Conservation (phyloP, 768 basidiomycete species). For the Sarcomyxa edulis region DNA sequence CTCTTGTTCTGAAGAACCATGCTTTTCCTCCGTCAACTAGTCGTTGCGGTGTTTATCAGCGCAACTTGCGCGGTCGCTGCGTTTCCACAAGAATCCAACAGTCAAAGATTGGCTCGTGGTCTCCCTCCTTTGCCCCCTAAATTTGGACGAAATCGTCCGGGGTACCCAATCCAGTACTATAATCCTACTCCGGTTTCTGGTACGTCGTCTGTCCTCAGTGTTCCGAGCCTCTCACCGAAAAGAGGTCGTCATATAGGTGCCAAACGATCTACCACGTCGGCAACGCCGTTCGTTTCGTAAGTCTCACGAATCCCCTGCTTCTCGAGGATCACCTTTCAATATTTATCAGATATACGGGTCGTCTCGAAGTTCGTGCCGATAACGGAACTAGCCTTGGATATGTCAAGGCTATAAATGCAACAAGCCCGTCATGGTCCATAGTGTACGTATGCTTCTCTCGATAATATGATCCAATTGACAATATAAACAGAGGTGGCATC, state of each 20-base stretch:
- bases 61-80: conserved; percentile 12
- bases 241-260: no score
- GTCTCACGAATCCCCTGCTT: not conserved
- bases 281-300: no score
- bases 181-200: conserved; percentile 22
- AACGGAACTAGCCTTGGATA: conserved; percentile 25
- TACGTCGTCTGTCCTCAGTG: no score
- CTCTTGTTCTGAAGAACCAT: no score
- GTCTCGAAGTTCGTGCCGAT: conserved; percentile 27
- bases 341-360: conserved; percentile 25
- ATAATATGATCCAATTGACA: not conserved
- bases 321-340: conserved; percentile 3
- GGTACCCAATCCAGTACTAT: conserved; percentile 11
- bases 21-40: no score
- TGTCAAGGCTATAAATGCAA: conserved; percentile 30
- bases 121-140: conserved; percentile 34
- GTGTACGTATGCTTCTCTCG: not conserved
- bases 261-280: no score
- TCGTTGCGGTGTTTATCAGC: no score
- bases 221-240: no score
- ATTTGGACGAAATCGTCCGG: conserved; percentile 25
- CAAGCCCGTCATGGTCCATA: no score
- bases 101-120: conserved; percentile 38
- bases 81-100: conserved; percentile 30
- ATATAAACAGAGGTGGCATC: conserved; percentile 25